Conservation (phyloP, 192 early-diverging fungal genomes). For the Podila verticillata region DNA sequence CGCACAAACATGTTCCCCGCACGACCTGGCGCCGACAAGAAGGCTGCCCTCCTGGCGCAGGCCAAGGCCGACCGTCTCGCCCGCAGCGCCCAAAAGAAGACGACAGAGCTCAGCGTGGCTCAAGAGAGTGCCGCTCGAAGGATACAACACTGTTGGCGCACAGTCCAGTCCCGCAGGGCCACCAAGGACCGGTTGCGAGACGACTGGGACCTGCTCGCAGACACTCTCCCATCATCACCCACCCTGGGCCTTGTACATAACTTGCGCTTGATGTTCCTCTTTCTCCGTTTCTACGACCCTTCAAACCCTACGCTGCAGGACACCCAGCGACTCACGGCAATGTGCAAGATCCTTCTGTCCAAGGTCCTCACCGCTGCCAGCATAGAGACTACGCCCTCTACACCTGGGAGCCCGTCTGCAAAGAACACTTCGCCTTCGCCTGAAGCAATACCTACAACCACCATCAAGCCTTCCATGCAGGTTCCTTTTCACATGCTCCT, state of each 20-base stretch:
- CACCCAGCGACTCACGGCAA: constrained; percentile 7
- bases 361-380: constrained; percentile 20
- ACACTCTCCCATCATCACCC: constrained; percentile 12
- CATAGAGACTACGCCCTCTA: neutral
- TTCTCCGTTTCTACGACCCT: constrained; percentile 25
- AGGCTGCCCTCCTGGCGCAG: constrained; percentile 37
- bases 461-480: constrained; percentile 20
- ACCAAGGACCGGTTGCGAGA: constrained; percentile 10
- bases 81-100: constrained; percentile 26
- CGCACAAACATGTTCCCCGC: constrained; percentile 26
- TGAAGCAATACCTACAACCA: neutral
- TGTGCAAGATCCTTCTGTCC: constrained; percentile 40
- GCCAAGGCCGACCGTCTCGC: constrained; percentile 42
- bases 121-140: constrained; percentile 14
- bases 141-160: constrained; percentile 23
- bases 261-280: constrained; percentile 21
- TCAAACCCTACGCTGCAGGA: constrained; percentile 5
- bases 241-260: constrained; percentile 32
- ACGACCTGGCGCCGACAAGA: constrained; percentile 39
- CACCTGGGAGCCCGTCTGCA: neutral
- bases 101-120: constrained; percentile 14
- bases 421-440: neutral
- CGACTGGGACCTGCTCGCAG: constrained; percentile 29
- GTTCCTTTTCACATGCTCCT: constrained; percentile 43
- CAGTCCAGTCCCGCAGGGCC: neutral